Conservation (phyloP, 371 early-diverging fungal species). For the Apophysomyces elegans region DNA sequence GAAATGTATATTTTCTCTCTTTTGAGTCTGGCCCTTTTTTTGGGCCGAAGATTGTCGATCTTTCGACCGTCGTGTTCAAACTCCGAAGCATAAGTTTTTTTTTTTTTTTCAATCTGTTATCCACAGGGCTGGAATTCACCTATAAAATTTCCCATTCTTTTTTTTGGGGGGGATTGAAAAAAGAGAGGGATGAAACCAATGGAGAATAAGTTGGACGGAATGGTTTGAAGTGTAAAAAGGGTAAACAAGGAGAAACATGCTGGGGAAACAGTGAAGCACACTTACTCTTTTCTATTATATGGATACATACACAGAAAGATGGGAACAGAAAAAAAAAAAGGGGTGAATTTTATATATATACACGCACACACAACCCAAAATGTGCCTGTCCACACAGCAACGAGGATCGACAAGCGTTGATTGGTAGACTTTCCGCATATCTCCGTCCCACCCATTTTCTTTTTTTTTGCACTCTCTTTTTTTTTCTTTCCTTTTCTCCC, state of each 20-base stretch:
- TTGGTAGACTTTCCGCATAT: slow-evolving; percentile 24
- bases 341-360: background rate
- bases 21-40: background rate
- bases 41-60: background rate
- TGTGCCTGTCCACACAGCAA: too few species aligned
- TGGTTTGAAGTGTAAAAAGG: background rate
- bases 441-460: slow-evolving; percentile 17
- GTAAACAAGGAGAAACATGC: background rate
- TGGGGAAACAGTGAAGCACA: too few species aligned
- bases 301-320: background rate
- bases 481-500: slow-evolving; percentile 2
- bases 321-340: background rate
- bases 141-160: background rate
- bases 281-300: too few species aligned
- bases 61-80: background rate
- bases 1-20: background rate
- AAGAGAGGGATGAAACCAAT: background rate
- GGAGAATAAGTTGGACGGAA: background rate
- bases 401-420: slow-evolving; percentile 35
- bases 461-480: slow-evolving; percentile 15
- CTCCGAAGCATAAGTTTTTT: background rate
- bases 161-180: background rate
- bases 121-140: background rate
- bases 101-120: background rate
- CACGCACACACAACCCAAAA: slow-evolving; percentile 6